phyloP scores from a whole-genome alignment of 306 rosid species.

The Adenanthera pavonina region DNA sequence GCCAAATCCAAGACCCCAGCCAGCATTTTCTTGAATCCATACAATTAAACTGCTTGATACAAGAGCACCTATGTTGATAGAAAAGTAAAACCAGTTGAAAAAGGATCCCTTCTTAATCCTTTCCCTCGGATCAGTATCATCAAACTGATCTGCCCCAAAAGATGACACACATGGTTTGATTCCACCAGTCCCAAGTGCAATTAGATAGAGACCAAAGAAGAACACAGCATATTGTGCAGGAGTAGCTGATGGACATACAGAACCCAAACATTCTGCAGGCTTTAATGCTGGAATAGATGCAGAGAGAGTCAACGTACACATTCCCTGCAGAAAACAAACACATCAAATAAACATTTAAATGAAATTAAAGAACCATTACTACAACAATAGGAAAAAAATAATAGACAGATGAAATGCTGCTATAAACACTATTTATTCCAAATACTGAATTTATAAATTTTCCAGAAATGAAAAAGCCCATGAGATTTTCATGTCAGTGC shows the following conservation, averaged over 20 bases:
- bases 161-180: slow-evolving; percentile 96
- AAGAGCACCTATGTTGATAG: slow-evolving; percentile 88
- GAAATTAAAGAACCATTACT: neutral
- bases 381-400: neutral
- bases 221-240: slow-evolving; percentile 84
- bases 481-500: neutral
- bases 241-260: slow-evolving; percentile 81
- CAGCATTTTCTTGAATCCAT: slow-evolving; percentile 93
- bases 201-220: slow-evolving; percentile 90
- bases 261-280: slow-evolving; percentile 73
- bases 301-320: slow-evolving; percentile 93
- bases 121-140: slow-evolving; percentile 86
- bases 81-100: slow-evolving; percentile 98
- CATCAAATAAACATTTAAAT: slow-evolving; percentile 17
- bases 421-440: neutral
- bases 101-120: slow-evolving; percentile 91
- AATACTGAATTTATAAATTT: neutral
- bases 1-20: slow-evolving; percentile 99
- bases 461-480: neutral
- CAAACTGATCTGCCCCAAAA: slow-evolving; percentile 98
- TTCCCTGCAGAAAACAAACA: slow-evolving; percentile 71
- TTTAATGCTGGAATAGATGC: slow-evolving; percentile 77
- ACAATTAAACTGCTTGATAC: slow-evolving; percentile 83
- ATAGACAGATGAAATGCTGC: neutral
- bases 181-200: slow-evolving; percentile 97